Evolutionary conservation across 352 stramenopile genomes (phyloP).

Genomic region (Phytophthora sp.): DNA sequence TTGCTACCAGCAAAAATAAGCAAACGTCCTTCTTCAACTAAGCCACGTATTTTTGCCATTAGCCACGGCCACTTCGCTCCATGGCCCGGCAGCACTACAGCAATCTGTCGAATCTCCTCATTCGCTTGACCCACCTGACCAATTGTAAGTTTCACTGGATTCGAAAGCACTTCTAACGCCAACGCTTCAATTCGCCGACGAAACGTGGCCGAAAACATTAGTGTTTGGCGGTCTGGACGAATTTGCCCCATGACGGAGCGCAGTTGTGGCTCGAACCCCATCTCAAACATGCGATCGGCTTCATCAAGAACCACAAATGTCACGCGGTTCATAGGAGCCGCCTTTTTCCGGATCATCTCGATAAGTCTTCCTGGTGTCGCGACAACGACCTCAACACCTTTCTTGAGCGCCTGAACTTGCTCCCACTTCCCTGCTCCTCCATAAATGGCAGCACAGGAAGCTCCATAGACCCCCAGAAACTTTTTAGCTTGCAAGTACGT

Average conservation of each 20-base stretch:
- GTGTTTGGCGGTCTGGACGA: slow-evolving; percentile 83
- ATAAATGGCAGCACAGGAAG: slow-evolving; percentile 79
- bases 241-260: slow-evolving; percentile 85
- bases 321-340: slow-evolving; percentile 64
- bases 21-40: slow-evolving; percentile 78
- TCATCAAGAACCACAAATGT: slow-evolving; percentile 91
- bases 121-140: slow-evolving; percentile 86
- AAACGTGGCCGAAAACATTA: slow-evolving; percentile 91
- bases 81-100: slow-evolving; percentile 75
- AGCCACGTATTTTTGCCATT: slow-evolving; percentile 54
- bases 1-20: slow-evolving; percentile 91
- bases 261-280: slow-evolving; percentile 88
- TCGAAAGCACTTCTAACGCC: slow-evolving; percentile 76
- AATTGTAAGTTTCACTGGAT: slow-evolving; percentile 87
- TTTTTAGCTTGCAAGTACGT: slow-evolving; percentile 88
- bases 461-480: slow-evolving; percentile 72
- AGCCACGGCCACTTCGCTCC: slow-evolving; percentile 90
- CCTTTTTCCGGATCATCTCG: slow-evolving; percentile 84
- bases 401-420: slow-evolving; percentile 77
- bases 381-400: slow-evolving; percentile 79
- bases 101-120: slow-evolving; percentile 89
- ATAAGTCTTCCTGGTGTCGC: slow-evolving; percentile 83
- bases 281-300: slow-evolving; percentile 91
- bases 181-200: slow-evolving; percentile 71
- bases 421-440: slow-evolving; percentile 87